Base-by-base conservation (phyloP, 1,139 yeast species). In the Saccharomyces pastorianus region DNA sequence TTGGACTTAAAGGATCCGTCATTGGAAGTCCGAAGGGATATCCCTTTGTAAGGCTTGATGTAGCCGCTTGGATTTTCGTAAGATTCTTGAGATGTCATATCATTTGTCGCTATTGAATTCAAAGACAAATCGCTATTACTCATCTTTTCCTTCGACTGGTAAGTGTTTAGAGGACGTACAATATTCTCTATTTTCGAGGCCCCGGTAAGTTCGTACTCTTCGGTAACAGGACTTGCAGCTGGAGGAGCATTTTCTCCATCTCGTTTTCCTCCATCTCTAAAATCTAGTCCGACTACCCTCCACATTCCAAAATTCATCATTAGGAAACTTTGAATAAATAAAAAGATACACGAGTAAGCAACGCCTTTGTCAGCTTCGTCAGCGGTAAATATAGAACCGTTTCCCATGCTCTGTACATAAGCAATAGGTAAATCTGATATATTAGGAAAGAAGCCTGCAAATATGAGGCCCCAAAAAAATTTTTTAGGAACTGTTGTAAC, bases 351-450 rank as follows among this genome's bases (percentile, higher is more conserved):
- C 26, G 87, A 83, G 70, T 87, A 89, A 0, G 96, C 95, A 34
- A 86, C 88, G 25, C 96, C 96, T 61, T 79, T 77, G 56, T 80
- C 78, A 8, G 88, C 85, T 56, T 87, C 80, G 1, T 67, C 77
- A 1, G 73, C 57, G 0, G 81, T 71, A 62, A 90, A 83, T 2
- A 79, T 74, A 0, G 81, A 75, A 0, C 90, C 84, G n/a, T 79
- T 75, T 38, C 87, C 83, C 67, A 90, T 73, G 1, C 95, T 85
- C 63, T 88, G 95, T 46, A 90, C 76, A 62, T 89, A 89, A 0
- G 96, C 96, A 63, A 90, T 87, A 0, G 96, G 96, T 57, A 90
- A 75, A 71, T 90, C 96, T 8, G 93, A 82, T 50, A 87, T 84
- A 64, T 85, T 85, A n/a, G 90, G 88, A 61, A 88, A 82, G 48